Percentiles rank a stretch among this genome's conserved stretches.
Evolutionary conservation across 2,329 filamentous ascomycete genomes (phyloP).

Genomic region (Acephala macrosclerotiorum): DNA sequence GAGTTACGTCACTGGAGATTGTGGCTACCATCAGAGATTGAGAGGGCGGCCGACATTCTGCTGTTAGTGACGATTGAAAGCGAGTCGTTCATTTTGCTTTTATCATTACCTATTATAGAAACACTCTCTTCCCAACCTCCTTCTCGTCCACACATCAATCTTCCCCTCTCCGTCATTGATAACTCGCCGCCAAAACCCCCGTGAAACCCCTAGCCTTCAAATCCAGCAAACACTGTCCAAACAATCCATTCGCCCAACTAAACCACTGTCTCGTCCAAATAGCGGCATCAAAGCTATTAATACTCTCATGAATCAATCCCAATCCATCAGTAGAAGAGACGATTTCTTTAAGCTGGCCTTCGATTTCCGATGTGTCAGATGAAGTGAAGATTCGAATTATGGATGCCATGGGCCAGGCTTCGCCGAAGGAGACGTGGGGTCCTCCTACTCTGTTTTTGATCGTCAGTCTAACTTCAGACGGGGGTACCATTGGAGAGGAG

Average conservation of each 20-base stretch:
- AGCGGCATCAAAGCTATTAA: slow-evolving; percentile 51
- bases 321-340: slow-evolving; percentile 38
- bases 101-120: not conserved
- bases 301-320: slow-evolving; percentile 58
- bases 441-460: slow-evolving; percentile 67
- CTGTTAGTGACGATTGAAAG: no score
- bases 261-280: slow-evolving; percentile 64
- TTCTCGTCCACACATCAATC: no score
- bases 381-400: slow-evolving; percentile 61
- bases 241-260: slow-evolving; percentile 89
- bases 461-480: no score
- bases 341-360: slow-evolving; percentile 38
- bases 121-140: not conserved
- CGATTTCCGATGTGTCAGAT: slow-evolving; percentile 45
- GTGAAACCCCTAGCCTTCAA: slow-evolving; percentile 74
- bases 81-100: no score
- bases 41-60: no score
- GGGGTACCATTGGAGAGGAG: no score
- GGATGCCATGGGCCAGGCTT: slow-evolving; percentile 62
- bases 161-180: no score
- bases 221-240: slow-evolving; percentile 82
- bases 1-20: no score
- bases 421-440: slow-evolving; percentile 66
- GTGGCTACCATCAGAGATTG: no score
- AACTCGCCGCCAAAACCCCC: slow-evolving; percentile 61